A percentile compares a stretch with the other conserved stretches of the same genome.
phyloP scores from a whole-genome alignment of 2,329 filamentous ascomycete genomes.

The Sporothrix brasiliensis region DNA sequence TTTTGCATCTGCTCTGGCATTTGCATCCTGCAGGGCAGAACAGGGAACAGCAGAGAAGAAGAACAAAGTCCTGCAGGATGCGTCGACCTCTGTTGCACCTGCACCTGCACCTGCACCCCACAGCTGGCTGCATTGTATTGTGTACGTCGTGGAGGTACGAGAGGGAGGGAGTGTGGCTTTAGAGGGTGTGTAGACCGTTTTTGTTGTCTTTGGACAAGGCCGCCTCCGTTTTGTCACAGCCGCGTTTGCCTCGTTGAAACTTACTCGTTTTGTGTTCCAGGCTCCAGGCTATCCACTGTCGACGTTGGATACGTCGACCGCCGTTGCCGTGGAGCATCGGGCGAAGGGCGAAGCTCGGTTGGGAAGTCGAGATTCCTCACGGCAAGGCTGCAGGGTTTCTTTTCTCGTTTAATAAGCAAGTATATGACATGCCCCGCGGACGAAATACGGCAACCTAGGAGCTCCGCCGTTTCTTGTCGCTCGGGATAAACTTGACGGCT shows the following conservation, averaged over 20 bases:
- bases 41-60: not conserved
- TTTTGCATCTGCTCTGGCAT: conserved; percentile 9
- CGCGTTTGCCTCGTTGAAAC: conserved; percentile 5
- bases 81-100: not conserved
- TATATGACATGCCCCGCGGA: no score
- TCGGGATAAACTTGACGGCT: no score
- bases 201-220: not conserved
- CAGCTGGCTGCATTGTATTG: conserved; percentile 6
- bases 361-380: conserved; percentile 10
- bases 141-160: no score
- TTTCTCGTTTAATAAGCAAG: not conserved
- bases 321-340: not conserved
- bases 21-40: conserved; percentile 19
- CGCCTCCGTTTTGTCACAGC: conserved; percentile 17
- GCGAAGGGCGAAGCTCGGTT: not conserved
- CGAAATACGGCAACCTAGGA: no score
- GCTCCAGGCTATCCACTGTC: not conserved
- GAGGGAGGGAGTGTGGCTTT: not conserved
- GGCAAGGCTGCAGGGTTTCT: not conserved
- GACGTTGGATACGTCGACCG: not conserved
- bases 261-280: not conserved
- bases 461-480: no score
- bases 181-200: not conserved
- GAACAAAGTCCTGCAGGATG: conserved; percentile 5
- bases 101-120: conserved; percentile 22